Evolutionary conservation across 768 basidiomycete genomes (phyloP).

Genomic region (Sarcodon aspratus): DNA sequence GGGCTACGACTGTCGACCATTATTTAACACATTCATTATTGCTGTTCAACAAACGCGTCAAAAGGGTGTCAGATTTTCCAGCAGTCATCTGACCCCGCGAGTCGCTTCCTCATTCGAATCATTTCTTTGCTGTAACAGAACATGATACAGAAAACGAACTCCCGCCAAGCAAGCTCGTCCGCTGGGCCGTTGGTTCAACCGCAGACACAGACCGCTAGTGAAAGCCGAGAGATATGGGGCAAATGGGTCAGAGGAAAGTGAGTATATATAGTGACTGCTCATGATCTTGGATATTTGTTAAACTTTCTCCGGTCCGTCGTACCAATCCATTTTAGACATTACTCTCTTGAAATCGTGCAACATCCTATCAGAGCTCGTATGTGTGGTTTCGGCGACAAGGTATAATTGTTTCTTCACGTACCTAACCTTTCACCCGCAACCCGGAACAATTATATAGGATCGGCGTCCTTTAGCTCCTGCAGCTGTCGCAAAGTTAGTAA

Average conservation of each 20-base stretch:
- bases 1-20: too few relatives aligned
- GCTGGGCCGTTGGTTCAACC: constrained; percentile 10
- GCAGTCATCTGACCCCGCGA: too few relatives aligned
- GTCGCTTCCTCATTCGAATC: too few relatives aligned
- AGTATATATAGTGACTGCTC: constrained; percentile 12
- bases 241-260: constrained; percentile 57
- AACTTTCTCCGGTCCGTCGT: constrained; percentile 4
- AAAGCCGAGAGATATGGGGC: constrained; percentile 55
- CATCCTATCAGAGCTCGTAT: constrained; percentile 86
- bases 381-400: constrained; percentile 97
- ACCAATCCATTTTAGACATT: constrained; percentile 37
- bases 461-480: constrained; percentile 88
- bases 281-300: constrained; percentile 1
- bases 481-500: constrained; percentile 76
- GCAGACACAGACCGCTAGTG: constrained; percentile 11
- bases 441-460: constrained; percentile 42
- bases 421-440: constrained; percentile 5
- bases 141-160: constrained; percentile 63
- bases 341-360: constrained; percentile 78
- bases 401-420: constrained; percentile 19
- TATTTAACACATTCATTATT: too few relatives aligned
- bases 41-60: too few relatives aligned
- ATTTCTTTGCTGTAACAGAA: neutral
- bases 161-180: constrained; percentile 24
- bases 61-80: too few relatives aligned